Conservation (phyloP, 1,139 yeast species). For the Geotrichum aggregatum region DNA sequence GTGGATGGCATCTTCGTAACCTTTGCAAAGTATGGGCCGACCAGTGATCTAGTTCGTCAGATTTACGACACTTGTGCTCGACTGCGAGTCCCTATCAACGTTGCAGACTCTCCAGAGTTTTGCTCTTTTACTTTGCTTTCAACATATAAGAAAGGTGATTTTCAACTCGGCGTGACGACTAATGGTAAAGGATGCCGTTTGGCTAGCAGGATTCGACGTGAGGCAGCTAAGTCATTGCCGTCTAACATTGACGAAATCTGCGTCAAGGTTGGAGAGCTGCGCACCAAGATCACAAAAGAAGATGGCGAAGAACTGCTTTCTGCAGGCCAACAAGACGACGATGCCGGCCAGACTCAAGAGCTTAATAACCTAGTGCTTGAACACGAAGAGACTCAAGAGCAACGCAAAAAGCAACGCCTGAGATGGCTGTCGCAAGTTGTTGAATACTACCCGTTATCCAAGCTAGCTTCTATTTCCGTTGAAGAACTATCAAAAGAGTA, state of each 20-base stretch:
- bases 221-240: conserved; percentile 63
- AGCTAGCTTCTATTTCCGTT: conserved; percentile 55
- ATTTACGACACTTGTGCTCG: conserved; percentile 52
- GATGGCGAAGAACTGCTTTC: conserved; percentile 41
- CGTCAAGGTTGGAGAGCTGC: conserved; percentile 60
- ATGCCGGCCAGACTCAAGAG: conserved; percentile 54
- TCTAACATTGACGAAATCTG: conserved; percentile 66
- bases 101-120: conserved; percentile 64
- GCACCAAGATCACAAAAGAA: conserved; percentile 53
- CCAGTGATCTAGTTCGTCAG: conserved; percentile 36
- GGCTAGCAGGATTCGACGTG: conserved; percentile 76
- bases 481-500: conserved; percentile 53
- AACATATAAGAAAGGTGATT: conserved; percentile 63
- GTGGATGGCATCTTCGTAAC: conserved; percentile 76
- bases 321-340: conserved; percentile 65
- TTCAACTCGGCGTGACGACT: conserved; percentile 82
- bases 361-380: conserved; percentile 63
- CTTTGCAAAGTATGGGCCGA: conserved; percentile 33
- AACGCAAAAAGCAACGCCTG: conserved; percentile 58
- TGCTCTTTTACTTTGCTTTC: conserved; percentile 78
- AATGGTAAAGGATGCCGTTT: conserved; percentile 86
- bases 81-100: conserved; percentile 75
- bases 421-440: conserved; percentile 89
- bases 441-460: conserved; percentile 77
- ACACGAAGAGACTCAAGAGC: conserved; percentile 46